Conservation (phyloP, 768 basidiomycete species). For the Gelatoporia subvermispora region DNA sequence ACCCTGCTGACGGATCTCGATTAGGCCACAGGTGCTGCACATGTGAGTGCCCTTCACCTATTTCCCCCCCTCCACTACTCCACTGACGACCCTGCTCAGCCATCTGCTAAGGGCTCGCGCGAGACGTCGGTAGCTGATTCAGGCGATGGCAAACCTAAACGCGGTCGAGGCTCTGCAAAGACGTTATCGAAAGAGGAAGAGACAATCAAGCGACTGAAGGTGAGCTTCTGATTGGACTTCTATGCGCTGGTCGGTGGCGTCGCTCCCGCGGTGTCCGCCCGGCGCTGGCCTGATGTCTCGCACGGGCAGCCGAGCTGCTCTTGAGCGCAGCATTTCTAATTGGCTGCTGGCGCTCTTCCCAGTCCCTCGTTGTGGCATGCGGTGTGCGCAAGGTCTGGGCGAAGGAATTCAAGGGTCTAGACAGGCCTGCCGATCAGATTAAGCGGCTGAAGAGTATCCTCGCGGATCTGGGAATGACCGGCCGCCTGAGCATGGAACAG, state of each 20-base stretch:
- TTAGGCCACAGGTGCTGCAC: neutral
- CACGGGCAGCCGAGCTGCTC: too few relatives aligned
- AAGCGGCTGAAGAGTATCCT: conserved; percentile 60
- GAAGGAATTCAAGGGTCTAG: conserved; percentile 61
- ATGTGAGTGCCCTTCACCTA: neutral
- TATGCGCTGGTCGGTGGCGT: neutral
- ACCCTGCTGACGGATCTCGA: neutral
- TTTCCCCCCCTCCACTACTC: too few relatives aligned
- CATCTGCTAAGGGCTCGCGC: too few relatives aligned
- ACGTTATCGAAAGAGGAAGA: conserved; percentile 59
- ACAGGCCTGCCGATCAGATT: conserved; percentile 58
- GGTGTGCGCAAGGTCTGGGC: conserved; percentile 76
- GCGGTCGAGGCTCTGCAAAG: conserved; percentile 7
- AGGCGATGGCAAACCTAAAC: too few relatives aligned
- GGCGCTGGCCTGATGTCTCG: neutral
- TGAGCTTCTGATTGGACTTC: conserved; percentile 14
- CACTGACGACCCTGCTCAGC: too few relatives aligned
- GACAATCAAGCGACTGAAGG: conserved; percentile 72
- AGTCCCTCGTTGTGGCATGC: conserved; percentile 70
- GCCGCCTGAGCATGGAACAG: conserved; percentile 73
- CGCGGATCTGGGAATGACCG: conserved; percentile 73
- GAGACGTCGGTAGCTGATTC: too few relatives aligned
- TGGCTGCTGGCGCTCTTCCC: neutral
- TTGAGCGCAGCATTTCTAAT: too few relatives aligned
- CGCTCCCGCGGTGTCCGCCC: neutral